Percentiles rank a stretch among this genome's conserved stretches.
Evolutionary conservation across 192 early-diverging fungal genomes (phyloP).

Genomic region (Powellomyces hirtus): DNA sequence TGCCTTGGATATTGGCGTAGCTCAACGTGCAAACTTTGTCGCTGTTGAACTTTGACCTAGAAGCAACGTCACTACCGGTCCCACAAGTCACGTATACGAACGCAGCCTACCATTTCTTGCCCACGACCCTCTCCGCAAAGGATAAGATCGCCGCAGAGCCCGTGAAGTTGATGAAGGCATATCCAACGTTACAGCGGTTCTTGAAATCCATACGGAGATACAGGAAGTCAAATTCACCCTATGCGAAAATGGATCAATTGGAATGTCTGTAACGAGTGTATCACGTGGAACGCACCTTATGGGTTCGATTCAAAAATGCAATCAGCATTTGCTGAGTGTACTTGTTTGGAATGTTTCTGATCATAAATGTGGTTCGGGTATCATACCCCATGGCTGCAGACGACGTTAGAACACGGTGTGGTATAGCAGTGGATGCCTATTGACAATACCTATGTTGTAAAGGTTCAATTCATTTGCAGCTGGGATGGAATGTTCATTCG

Average conservation of each 20-base stretch:
- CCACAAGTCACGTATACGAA: background rate
- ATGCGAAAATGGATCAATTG: background rate
- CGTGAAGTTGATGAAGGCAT: slow-evolving; percentile 61
- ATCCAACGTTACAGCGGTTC: slow-evolving; percentile 84
- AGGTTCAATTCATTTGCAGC: slow-evolving; percentile 29
- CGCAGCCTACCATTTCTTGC: slow-evolving; percentile 66
- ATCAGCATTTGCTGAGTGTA: slow-evolving; percentile 80
- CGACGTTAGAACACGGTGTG: background rate
- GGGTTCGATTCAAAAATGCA: slow-evolving; percentile 68
- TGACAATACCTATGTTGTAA: slow-evolving; percentile 31
- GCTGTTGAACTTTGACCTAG: slow-evolving; percentile 69
- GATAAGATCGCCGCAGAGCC: slow-evolving; percentile 60
- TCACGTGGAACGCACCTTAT: slow-evolving; percentile 45
- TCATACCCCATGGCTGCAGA: slow-evolving; percentile 48
- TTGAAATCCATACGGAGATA: slow-evolving; percentile 88
- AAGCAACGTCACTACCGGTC: background rate
- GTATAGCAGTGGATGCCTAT: background rate
- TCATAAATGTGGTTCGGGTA: slow-evolving; percentile 79
- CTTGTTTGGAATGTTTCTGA: slow-evolving; percentile 86
- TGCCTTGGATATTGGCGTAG: slow-evolving; percentile 83
- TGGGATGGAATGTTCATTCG: slow-evolving; percentile 13
- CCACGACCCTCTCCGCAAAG: slow-evolving; percentile 65
- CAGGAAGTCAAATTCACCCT: slow-evolving; percentile 63
- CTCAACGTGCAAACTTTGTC: slow-evolving; percentile 72
- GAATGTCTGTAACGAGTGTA: too few relatives aligned